phyloP scores from a whole-genome alignment of 2,329 filamentous ascomycete genomes.

The Bipolaris cookei region DNA sequence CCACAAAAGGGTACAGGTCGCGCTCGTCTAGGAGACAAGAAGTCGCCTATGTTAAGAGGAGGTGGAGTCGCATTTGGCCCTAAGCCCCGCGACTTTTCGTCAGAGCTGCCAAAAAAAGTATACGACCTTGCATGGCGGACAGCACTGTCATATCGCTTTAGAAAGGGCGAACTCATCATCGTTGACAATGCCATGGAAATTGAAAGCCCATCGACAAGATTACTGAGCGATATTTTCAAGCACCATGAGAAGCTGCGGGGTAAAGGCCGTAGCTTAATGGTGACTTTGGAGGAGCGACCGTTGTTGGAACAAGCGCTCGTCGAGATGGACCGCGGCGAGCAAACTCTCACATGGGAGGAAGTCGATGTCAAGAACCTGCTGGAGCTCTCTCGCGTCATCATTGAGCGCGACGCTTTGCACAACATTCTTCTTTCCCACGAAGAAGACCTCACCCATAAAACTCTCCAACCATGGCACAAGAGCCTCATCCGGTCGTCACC shows the following conservation, averaged over 20 bases:
- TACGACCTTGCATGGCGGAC: slow-evolving; percentile 97
- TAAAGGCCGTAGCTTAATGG: slow-evolving; percentile 37
- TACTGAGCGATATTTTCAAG: slow-evolving; percentile 71
- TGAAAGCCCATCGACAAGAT: slow-evolving; percentile 65
- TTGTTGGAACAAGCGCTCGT: slow-evolving; percentile 72
- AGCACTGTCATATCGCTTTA: slow-evolving; percentile 89
- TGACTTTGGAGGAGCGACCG: slow-evolving; percentile 39
- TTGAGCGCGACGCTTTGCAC: slow-evolving; percentile 82
- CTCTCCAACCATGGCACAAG: slow-evolving; percentile 32
- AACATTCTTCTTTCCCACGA: slow-evolving; percentile 64
- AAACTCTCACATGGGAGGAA: slow-evolving; percentile 72
- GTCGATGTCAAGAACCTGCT: slow-evolving; percentile 96
- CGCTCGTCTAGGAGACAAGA: slow-evolving; percentile 79
- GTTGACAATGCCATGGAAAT: slow-evolving; percentile 80
- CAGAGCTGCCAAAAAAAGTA: slow-evolving; percentile 81
- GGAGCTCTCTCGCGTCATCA: slow-evolving; percentile 81
- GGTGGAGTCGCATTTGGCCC: slow-evolving; percentile 93
- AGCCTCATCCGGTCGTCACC: slow-evolving; percentile 24
- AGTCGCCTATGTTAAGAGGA: slow-evolving; percentile 80
- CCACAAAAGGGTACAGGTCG: slow-evolving; percentile 85
- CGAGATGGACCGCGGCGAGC: slow-evolving; percentile 70
- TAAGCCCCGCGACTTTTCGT: slow-evolving; percentile 87
- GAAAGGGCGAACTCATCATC: slow-evolving; percentile 83
- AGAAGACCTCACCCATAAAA: slow-evolving; percentile 37
- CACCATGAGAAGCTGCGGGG: slow-evolving; percentile 63